Evolutionary conservation across 2,329 filamentous ascomycete genomes (phyloP).

Genomic region (Hypoxylon sp.): DNA sequence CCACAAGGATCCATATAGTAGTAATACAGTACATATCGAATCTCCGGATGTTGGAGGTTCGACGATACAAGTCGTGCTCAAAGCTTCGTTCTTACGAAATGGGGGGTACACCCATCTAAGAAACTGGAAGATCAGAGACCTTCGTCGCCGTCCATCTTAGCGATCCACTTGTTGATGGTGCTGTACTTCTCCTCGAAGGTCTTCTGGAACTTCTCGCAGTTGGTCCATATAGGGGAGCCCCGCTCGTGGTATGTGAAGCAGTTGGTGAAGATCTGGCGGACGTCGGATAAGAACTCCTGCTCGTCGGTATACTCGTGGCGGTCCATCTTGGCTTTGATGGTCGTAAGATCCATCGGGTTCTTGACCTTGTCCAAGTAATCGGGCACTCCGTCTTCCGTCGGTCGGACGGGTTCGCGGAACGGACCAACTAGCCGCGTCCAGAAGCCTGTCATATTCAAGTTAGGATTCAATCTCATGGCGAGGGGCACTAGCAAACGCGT

Average conservation of each 20-base stretch:
- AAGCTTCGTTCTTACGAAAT: neutral
- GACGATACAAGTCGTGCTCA: neutral
- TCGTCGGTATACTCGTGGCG: slow-evolving; percentile 58
- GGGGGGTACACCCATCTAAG: neutral
- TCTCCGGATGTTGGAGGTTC: too few species aligned
- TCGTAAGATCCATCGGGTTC: slow-evolving; percentile 68
- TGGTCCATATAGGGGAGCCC: slow-evolving; percentile 61
- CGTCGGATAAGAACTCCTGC: slow-evolving; percentile 63
- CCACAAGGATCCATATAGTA: neutral
- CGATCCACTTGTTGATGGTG: slow-evolving; percentile 67
- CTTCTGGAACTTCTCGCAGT: slow-evolving; percentile 66
- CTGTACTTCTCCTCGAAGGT: slow-evolving; percentile 66
- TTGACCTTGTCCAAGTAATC: slow-evolving; percentile 69
- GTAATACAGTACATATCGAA: neutral
- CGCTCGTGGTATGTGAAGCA: slow-evolving; percentile 70
- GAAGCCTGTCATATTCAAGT: slow-evolving; percentile 56
- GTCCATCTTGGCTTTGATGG: slow-evolving; percentile 68
- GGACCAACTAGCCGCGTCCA: slow-evolving; percentile 72
- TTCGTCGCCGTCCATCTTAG: slow-evolving; percentile 59
- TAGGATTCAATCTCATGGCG: neutral
- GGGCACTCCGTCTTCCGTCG: slow-evolving; percentile 63
- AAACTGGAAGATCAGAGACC: slow-evolving; percentile 32
- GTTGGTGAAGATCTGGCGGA: slow-evolving; percentile 69
- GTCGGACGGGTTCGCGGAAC: slow-evolving; percentile 67
- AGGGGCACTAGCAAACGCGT: neutral